Percentiles rank a stretch among this genome's conserved stretches.
phyloP scores from a whole-genome alignment of 495 filamentous ascomycete genomes.

The Aspergillus biplanus region DNA sequence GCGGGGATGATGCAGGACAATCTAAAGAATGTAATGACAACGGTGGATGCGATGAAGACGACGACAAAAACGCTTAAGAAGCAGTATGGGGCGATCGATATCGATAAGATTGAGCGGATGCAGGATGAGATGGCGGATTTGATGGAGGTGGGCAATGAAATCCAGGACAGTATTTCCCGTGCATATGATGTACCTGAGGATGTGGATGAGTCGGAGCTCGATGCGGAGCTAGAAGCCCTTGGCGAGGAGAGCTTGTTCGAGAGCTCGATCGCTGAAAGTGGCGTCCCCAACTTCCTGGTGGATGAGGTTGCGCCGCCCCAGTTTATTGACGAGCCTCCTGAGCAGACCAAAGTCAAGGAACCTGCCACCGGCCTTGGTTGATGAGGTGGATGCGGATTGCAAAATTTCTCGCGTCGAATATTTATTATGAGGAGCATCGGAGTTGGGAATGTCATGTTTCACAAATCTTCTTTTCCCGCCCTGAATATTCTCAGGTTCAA shows the following conservation, averaged over 20 bases:
- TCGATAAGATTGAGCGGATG: slow-evolving; percentile 96
- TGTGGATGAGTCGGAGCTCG: slow-evolving; percentile 95
- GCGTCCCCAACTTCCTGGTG: slow-evolving; percentile 83
- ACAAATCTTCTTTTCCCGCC: not conserved
- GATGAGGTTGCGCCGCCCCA: slow-evolving; percentile 79
- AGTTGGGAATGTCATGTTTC: slow-evolving; percentile 22
- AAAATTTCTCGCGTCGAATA: slow-evolving; percentile 13
- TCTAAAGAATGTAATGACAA: slow-evolving; percentile 97
- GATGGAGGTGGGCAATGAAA: slow-evolving; percentile 98
- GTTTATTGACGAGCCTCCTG: slow-evolving; percentile 84
- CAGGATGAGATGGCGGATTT: slow-evolving; percentile 99
- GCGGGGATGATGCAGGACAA: slow-evolving; percentile 99
- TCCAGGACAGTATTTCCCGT: slow-evolving; percentile 91
- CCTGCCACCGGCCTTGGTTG: slow-evolving; percentile 46
- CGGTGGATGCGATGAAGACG: slow-evolving; percentile 94
- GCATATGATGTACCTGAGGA: slow-evolving; percentile 97
- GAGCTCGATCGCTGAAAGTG: slow-evolving; percentile 58
- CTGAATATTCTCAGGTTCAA: not conserved
- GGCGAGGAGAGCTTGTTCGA: slow-evolving; percentile 87
- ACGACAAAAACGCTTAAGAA: slow-evolving; percentile 92
- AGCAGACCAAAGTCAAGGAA: slow-evolving; percentile 78
- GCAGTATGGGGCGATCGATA: slow-evolving; percentile 96
- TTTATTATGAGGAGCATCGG: slow-evolving; percentile 23
- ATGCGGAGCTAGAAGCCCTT: slow-evolving; percentile 93
- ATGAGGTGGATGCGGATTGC: slow-evolving; percentile 9